Conservation (phyloP, 345 rosid genomes). For the Syzygium grande region DNA sequence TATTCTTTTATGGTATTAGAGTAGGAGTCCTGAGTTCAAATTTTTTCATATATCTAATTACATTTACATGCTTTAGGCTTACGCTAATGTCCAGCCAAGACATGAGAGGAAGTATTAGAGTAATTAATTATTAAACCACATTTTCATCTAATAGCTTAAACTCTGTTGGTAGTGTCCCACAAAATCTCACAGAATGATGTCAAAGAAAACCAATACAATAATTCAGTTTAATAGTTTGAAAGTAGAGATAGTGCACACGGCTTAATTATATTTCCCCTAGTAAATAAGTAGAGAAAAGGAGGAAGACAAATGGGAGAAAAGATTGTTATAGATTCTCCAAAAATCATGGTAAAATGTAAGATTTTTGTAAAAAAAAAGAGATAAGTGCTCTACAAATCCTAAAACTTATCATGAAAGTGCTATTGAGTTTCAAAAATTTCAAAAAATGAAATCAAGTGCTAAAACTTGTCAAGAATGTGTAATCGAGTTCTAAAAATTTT, state of each 20-base stretch:
- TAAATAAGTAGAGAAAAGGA: not conserved
- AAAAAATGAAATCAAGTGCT: too few relatives aligned
- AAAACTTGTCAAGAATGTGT: too few relatives aligned
- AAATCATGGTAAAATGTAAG: not conserved
- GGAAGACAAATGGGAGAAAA: not conserved
- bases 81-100: too few relatives aligned
- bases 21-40: not conserved
- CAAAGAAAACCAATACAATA: not conserved
- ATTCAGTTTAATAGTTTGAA: not conserved
- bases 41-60: too few relatives aligned
- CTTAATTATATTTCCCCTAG: not conserved
- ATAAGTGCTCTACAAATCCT: too few relatives aligned
- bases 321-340: not conserved
- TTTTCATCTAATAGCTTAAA: not conserved
- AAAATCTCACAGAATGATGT: not conserved
- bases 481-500: too few relatives aligned
- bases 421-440: too few relatives aligned
- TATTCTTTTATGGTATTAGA: not conserved
- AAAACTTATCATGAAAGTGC: too few relatives aligned
- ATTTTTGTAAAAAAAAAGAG: not conserved
- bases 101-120: too few relatives aligned
- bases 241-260: not conserved
- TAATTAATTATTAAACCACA: too few relatives aligned
- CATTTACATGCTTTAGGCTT: not conserved
- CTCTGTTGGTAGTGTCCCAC: accelerated